Base-by-base conservation (phyloP, 768 basidiomycete genomes). In the Omphalotus guepiniiformis region DNA sequence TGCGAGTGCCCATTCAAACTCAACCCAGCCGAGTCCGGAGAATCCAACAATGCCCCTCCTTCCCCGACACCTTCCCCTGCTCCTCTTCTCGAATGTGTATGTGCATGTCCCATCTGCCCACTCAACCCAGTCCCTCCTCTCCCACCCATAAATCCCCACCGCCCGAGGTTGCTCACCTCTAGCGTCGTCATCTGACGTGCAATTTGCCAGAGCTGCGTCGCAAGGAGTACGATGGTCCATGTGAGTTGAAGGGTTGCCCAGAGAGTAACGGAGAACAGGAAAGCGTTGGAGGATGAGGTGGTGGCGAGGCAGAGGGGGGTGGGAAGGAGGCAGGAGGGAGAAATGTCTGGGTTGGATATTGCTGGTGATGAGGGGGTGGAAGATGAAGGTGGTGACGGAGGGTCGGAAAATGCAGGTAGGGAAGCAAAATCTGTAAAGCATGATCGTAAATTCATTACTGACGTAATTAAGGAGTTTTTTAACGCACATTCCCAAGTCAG, bases 121-220 rank as follows among this genome's bases (percentile, higher is more conserved):
- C 71, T 70, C 16, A 88, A 71, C 29, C 75, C 80, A 2, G 82
- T 78, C 16, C 81, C 80, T 0, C 83, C 88, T 32, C 90, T 82
- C 0, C 94, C 94, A 29, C 96, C 95, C 92, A 99, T 95, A 70
- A 85, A 97, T 11, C 96, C 95, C 59, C 85, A 97, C 38, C 95
- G 80, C 3, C 95, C 93, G 2, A 98, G 81, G 60, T 99, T 99
- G 50, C 85, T 85, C 3, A 98, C 91, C 61, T 99, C 95, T 46
- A 94, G 76, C 0, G 95, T 97, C 1, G 95, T 99, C 79, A 98
- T 91, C 59, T 98, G 94, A 21, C 85, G 80, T 2, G 85, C 80
- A 45, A 97, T 82, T 65, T 99, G 96, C 89, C 90, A 95, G 40
- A 84, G 72, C 57, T 99, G 95, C 3, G 83, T 82, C 37, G 76